Conservation (phyloP, 306 rosid genomes). For the Neltuma alba region DNA sequence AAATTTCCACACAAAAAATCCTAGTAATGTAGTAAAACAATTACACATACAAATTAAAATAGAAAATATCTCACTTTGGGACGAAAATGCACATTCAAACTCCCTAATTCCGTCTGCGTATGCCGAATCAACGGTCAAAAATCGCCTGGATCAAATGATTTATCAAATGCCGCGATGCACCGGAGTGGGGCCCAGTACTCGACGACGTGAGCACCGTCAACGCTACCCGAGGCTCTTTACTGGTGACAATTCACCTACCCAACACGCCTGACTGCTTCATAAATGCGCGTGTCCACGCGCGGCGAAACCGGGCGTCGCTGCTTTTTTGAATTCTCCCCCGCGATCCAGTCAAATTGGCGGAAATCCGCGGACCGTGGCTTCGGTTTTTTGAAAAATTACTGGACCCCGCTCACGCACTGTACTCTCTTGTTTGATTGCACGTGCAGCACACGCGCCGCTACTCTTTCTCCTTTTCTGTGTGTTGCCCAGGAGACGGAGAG, state of each 20-base stretch:
- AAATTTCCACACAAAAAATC: no score
- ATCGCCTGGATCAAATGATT: neutral
- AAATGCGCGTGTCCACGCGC: neutral
- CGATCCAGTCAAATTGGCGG: neutral
- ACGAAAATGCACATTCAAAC: neutral
- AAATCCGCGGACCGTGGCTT: neutral
- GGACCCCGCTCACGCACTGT: slow-evolving; percentile 34
- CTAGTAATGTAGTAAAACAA: neutral
- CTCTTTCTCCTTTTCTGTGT: neutral
- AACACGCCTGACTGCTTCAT: slow-evolving; percentile 4
- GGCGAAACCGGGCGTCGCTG: neutral
- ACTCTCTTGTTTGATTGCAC: neutral
- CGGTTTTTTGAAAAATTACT: slow-evolving; percentile 12
- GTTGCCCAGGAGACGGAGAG: neutral
- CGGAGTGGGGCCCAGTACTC: slow-evolving; percentile 24
- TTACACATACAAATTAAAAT: neutral
- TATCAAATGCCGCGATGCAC: neutral
- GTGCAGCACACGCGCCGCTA: slow-evolving; percentile 49
- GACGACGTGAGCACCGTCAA: slow-evolving; percentile 29
- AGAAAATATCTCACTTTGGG: neutral
- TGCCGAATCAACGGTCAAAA: neutral
- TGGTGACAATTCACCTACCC: slow-evolving; percentile 3
- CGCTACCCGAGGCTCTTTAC: neutral
- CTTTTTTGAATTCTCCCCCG: slow-evolving; percentile 8
- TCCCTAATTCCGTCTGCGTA: neutral